Evolutionary conservation across 2,329 filamentous ascomycete genomes (phyloP).

Genomic region (Dendryphion nanum): DNA sequence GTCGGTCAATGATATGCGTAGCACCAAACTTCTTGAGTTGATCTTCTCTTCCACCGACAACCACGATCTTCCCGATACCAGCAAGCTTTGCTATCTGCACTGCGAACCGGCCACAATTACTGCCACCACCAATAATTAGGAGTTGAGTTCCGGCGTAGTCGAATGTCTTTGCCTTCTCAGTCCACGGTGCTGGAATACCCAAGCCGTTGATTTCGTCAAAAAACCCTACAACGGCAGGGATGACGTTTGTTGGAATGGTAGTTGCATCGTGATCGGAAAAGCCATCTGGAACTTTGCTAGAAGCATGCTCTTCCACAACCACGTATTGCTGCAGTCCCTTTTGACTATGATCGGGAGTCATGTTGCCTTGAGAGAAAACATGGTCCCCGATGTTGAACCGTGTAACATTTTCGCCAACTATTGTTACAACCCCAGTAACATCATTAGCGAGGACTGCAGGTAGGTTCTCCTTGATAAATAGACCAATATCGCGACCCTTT

Average conservation of each 20-base stretch:
- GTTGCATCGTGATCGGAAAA: constrained; percentile 38
- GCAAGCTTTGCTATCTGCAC: constrained; percentile 37
- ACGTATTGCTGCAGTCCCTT: constrained; percentile 42
- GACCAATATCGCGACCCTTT: constrained; percentile 36
- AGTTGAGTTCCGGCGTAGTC: constrained; percentile 22
- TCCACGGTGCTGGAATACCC: constrained; percentile 28
- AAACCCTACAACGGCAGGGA: constrained; percentile 34
- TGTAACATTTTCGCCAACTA: constrained; percentile 52
- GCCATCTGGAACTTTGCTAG: constrained; percentile 33
- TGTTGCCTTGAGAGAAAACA: constrained; percentile 47
- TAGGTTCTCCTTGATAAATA: constrained; percentile 34
- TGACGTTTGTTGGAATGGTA: constrained; percentile 38
- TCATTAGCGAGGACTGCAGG: constrained; percentile 42
- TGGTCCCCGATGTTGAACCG: constrained; percentile 57
- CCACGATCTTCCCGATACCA: constrained; percentile 41
- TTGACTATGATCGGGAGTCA: constrained; percentile 3
- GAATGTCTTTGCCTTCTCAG: constrained; percentile 12
- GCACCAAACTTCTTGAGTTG: constrained; percentile 39
- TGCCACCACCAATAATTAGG: constrained; percentile 37
- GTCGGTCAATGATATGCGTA: constrained; percentile 44
- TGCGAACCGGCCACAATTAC: constrained; percentile 34
- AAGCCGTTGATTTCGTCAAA: constrained; percentile 26
- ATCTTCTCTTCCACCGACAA: constrained; percentile 30
- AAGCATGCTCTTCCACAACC: constrained; percentile 26
- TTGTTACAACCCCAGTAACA: constrained; percentile 48